phyloP scores from a whole-genome alignment of 2,329 filamentous ascomycete genomes.

The Seiridium unicorne region DNA sequence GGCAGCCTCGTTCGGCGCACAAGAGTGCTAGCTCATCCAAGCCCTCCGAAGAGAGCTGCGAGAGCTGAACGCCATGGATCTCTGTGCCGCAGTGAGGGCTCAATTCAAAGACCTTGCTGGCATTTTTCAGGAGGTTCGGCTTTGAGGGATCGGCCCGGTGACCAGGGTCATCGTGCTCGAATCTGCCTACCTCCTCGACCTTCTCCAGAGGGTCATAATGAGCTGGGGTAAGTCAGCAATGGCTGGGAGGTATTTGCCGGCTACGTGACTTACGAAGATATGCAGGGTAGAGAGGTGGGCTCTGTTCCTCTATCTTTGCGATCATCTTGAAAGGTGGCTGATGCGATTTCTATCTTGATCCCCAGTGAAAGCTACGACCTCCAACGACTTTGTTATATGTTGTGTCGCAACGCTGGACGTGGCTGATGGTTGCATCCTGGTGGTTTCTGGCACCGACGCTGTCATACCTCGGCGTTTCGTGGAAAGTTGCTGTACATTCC shows the following conservation, averaged over 20 bases:
- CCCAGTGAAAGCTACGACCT: too few species aligned
- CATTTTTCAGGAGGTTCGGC: constrained; percentile 19
- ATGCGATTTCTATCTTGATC: too few species aligned
- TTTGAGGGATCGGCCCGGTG: constrained; percentile 18
- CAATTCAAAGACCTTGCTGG: constrained; percentile 20
- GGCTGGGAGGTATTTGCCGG: not conserved
- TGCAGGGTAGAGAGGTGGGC: not conserved
- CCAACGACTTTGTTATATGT: too few species aligned
- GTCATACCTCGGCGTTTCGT: too few species aligned
- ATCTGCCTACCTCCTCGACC: constrained; percentile 19
- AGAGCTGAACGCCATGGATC: constrained; percentile 19
- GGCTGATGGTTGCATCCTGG: too few species aligned
- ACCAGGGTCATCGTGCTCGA: constrained; percentile 23
- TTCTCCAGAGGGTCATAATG: constrained; percentile 23
- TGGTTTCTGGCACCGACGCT: too few species aligned
- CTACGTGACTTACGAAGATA: not conserved
- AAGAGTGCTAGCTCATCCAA: constrained; percentile 19
- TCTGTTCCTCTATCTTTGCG: not conserved
- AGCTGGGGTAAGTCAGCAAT: constrained; percentile 2
- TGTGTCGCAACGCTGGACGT: too few species aligned
- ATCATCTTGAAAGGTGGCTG: not conserved
- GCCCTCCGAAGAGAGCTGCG: constrained; percentile 11
- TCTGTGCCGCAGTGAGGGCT: constrained; percentile 24
- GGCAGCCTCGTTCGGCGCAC: constrained; percentile 17
- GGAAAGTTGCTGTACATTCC: too few species aligned